Evolutionary conservation across 192 early-diverging fungal species (phyloP), one percentile per base, ranked within the genome.

Genomic region (Backusella sp.): DNA sequence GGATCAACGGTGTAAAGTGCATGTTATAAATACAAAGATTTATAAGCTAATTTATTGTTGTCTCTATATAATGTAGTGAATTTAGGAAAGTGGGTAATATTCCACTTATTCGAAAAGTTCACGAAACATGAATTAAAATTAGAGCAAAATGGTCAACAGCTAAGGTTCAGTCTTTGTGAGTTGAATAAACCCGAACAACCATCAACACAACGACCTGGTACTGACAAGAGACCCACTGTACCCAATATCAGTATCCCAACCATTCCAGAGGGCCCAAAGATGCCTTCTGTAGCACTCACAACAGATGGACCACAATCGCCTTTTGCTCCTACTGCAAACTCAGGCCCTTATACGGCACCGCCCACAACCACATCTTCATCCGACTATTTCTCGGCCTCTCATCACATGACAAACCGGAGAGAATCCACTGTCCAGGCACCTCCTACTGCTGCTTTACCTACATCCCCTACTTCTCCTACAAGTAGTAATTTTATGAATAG

Each of bases 51-150:
- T 35, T 6, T 56, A 11, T 56, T 26, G 17, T 34, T 26, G 17
- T 37, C 26, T 66, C 23, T 53, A 59, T 4, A 26, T 69, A 3
- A 4, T 32, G 2, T 80, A 95, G 93, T 96, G 26, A 93, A 92
- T 79, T 78, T 96, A 1, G 95, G 94, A 37, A 92, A 91, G 80
- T 94, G 96, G 88, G 91, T 97, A 1, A 80, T 95, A 41, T 88
- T 93, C 3, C 89, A 94, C 32, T 83, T 95, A 11, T 89, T 99
- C 83, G 75, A 87, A 26, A 70, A 89, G 53, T 86, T 92, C 84
- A 37, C 85, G 36, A 62, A 76, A 37, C 82, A 86, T 72, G 71
- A 82, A 70, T 6, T 78, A 17, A 28, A 53, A 35, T 3, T 62
- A 28, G n/a, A 65, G 15, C 49, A 72, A 65, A 56, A 68, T 39